Conservation (phyloP, 148 eudicot species). For the Pouteria glomerata region DNA sequence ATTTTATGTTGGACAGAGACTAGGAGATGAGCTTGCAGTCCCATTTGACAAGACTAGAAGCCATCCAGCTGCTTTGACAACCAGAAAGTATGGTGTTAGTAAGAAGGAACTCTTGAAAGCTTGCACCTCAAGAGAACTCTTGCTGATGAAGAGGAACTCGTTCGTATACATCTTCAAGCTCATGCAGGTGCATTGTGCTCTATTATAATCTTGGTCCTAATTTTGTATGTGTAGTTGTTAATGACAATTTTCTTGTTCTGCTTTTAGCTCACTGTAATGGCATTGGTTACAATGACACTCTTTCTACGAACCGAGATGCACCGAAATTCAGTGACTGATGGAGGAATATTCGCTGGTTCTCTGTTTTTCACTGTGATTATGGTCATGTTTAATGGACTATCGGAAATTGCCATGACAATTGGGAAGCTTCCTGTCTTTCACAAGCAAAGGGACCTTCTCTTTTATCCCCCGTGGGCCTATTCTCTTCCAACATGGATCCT, state of each 20-base stretch:
- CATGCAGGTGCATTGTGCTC: conserved; percentile 30
- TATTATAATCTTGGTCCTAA: neutral
- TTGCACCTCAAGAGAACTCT: conserved; percentile 42
- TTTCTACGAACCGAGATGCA: conserved; percentile 66
- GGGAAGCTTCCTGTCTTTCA: conserved; percentile 71
- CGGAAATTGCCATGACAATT: conserved; percentile 62
- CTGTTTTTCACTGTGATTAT: conserved; percentile 36
- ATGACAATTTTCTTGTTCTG: neutral
- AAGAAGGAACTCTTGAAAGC: conserved; percentile 54
- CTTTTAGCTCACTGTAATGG: conserved; percentile 38
- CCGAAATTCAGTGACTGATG: conserved; percentile 30
- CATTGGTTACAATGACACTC: conserved; percentile 49
- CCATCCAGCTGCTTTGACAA: conserved; percentile 79
- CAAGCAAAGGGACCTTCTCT: too few species aligned
- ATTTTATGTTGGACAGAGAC: conserved; percentile 49
- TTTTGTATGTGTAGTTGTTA: neutral
- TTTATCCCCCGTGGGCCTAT: conserved; percentile 77
- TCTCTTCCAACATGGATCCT: conserved; percentile 69
- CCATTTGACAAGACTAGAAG: conserved; percentile 59
- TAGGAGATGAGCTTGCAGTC: conserved; percentile 38
- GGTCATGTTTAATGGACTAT: conserved; percentile 55
- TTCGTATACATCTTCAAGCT: conserved; percentile 60
- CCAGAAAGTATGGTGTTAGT: conserved; percentile 44
- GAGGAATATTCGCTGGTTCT: conserved; percentile 47
- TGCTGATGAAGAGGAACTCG: conserved; percentile 78